Base-by-base conservation (phyloP, 2,329 filamentous ascomycete genomes). In the Diaporthe batatas region DNA sequence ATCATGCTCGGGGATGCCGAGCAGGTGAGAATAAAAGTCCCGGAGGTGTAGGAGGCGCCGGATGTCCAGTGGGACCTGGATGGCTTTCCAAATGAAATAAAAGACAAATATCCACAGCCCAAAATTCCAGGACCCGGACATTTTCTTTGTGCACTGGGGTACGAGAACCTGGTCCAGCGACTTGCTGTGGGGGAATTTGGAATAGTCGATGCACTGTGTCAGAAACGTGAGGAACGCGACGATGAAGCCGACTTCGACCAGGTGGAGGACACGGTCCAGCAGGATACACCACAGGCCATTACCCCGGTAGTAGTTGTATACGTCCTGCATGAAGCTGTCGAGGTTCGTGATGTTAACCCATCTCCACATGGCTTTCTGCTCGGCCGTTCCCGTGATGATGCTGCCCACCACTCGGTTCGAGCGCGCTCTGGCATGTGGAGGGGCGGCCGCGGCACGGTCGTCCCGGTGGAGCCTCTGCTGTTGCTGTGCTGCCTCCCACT, bases 271-370 rank as follows among this genome's bases (percentile, higher is more conserved):
- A 71, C 93, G 90, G 72, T 91, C 90, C 53, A 96, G 87, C 14
- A 96, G 79, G 70, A 98, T 97, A 72, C 94, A 97, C 89, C 91
- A 95, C 49, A 97, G 90, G 0, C 95, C 95, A 75, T 94, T 92
- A 2, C 92, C 93, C 68, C 92, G 86, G 79, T 93, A 98, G 82
- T 98, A 98, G 76, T 93, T 88, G 80, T 98, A 98, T 4, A 97
- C 94, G 75, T 90, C 93, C 71, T 90, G 89, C 79, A 98, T 91
- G 80, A 98, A 98, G 77, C 91, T 92, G 82, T 98, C 95, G 69
- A 98, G 86, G 79, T 97, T 96, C 49, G 93, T 91, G 72, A 96
- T 94, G 79, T 98, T 98, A 70, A 94, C 94, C 93, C 95, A 98
- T 82, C 94, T 90, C 92, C 94, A 98, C 85, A 97, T 90, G 4